Evolutionary conservation across 306 rosid genomes (phyloP).

Genomic region (Lathyrus oleraceus): DNA sequence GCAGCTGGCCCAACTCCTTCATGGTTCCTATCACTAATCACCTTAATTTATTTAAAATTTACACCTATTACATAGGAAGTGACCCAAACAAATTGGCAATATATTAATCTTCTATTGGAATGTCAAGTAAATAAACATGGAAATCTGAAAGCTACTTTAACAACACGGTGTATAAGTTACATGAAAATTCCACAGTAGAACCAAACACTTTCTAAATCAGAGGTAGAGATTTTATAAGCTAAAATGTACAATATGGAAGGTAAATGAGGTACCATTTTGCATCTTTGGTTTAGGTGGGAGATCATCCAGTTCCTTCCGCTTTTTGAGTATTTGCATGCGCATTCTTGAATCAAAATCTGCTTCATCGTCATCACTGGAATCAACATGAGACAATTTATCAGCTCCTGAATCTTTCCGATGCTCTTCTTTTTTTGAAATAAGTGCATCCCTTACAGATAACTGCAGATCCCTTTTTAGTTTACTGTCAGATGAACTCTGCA

Average conservation of each 20-base stretch:
- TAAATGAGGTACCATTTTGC: slow-evolving; percentile 53
- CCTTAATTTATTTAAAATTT: slow-evolving; percentile 15
- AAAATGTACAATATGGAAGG: slow-evolving; percentile 23
- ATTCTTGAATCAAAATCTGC: slow-evolving; percentile 85
- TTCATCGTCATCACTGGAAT: slow-evolving; percentile 64
- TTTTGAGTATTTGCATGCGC: slow-evolving; percentile 83
- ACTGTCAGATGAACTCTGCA: slow-evolving; percentile 55
- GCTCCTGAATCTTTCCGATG: slow-evolving; percentile 49
- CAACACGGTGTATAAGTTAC: slow-evolving; percentile 17
- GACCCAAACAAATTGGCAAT: slow-evolving; percentile 14
- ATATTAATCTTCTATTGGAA: slow-evolving; percentile 2
- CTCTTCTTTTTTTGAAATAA: slow-evolving; percentile 73
- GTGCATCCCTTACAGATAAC: slow-evolving; percentile 84
- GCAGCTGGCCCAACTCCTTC: background rate
- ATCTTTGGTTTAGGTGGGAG: slow-evolving; percentile 60
- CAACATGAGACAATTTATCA: slow-evolving; percentile 38
- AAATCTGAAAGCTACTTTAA: background rate
- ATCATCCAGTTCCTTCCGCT: slow-evolving; percentile 73
- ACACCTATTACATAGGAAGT: background rate
- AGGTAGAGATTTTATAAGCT: slow-evolving; percentile 30
- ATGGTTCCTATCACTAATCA: background rate
- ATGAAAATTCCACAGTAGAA: slow-evolving; percentile 21
- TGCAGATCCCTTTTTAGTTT: slow-evolving; percentile 62
- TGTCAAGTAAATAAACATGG: slow-evolving; percentile 13
- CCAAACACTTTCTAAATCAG: slow-evolving; percentile 29